These are phyloP conservation scores for Elaphomyces granulatus DNA, from an alignment of 495 filamentous ascomycete species.

Conservation along the genomic window DNA sequence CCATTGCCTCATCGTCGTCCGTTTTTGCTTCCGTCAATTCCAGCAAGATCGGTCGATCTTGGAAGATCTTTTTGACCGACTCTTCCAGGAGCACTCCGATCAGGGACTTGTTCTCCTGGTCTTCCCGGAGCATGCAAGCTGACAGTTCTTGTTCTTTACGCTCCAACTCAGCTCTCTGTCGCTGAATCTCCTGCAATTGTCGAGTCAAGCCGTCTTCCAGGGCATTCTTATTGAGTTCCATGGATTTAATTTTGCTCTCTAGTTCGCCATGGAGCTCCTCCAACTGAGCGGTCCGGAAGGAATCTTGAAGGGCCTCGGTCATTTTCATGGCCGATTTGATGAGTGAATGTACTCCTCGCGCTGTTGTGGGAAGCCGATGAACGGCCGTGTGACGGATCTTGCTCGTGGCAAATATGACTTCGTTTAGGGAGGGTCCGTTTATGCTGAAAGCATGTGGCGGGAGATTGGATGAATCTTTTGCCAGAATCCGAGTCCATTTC, in stretches of 20 bases:
- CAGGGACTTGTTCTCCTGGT: conserved; percentile 19
- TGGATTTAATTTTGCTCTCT: conserved; percentile 20
- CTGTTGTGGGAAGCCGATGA: conserved; percentile 19
- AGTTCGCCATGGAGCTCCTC: conserved; percentile 23
- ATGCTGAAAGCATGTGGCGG: conserved; percentile 8
- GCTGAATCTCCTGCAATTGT: conserved; percentile 16
- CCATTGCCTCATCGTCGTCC: too few relatives aligned
- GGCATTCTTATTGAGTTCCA: conserved; percentile 28
- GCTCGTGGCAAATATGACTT: conserved; percentile 15
- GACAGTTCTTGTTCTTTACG: conserved; percentile 16
- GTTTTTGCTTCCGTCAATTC: too few relatives aligned
- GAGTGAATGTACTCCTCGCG: conserved; percentile 16
- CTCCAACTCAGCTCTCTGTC: conserved; percentile 19
- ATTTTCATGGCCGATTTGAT: conserved; percentile 17
- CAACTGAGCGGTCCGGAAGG: conserved; percentile 17
- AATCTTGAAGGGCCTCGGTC: conserved; percentile 16
- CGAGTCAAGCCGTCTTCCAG: conserved; percentile 18
- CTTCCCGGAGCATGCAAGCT: conserved; percentile 13
- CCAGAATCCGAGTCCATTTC: conserved; percentile 18
- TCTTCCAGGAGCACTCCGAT: conserved; percentile 22
- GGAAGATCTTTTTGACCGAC: conserved; percentile 17
- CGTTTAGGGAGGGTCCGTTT: conserved; percentile 7
- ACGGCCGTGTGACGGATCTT: conserved; percentile 22
- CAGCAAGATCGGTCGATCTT: too few relatives aligned
- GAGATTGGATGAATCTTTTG: conserved; percentile 13